A percentile compares a stretch with the other conserved stretches of the same genome.
phyloP scores from a whole-genome alignment of 1,284 basidiomycete genomes.

The Irpex sp. region DNA sequence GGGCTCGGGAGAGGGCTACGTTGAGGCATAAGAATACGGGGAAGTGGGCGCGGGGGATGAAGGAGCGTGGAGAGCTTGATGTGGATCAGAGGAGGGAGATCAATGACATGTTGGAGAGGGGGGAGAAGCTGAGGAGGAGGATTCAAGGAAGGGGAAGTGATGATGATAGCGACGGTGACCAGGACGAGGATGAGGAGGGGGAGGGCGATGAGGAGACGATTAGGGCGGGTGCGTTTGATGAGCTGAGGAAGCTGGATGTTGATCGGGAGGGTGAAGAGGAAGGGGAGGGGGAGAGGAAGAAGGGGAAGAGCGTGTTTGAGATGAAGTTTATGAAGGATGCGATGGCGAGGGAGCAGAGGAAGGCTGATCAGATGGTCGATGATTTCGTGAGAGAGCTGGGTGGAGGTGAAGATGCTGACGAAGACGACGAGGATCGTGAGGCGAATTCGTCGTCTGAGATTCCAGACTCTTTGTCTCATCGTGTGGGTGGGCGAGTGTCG shows the following conservation, averaged over 20 bases:
- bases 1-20: slow-evolving; percentile 84
- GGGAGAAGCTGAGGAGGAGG: slow-evolving; percentile 56
- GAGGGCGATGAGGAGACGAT: slow-evolving; percentile 38
- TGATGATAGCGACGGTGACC: slow-evolving; percentile 40
- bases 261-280: slow-evolving; percentile 33
- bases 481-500: slow-evolving; percentile 53
- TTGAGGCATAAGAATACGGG: slow-evolving; percentile 79
- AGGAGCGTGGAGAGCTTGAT: slow-evolving; percentile 55
- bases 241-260: slow-evolving; percentile 45
- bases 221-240: slow-evolving; percentile 67
- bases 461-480: slow-evolving; percentile 34
- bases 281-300: slow-evolving; percentile 30
- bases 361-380: slow-evolving; percentile 56
- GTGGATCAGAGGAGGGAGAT: slow-evolving; percentile 67
- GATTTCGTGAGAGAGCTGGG: slow-evolving; percentile 70
- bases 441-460: slow-evolving; percentile 28
- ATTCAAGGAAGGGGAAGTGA: slow-evolving; percentile 66
- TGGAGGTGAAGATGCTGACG: slow-evolving; percentile 12
- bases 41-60: slow-evolving; percentile 75
- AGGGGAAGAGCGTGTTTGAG: slow-evolving; percentile 68
- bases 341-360: slow-evolving; percentile 58
- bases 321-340: slow-evolving; percentile 98
- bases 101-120: slow-evolving; percentile 72
- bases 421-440: slow-evolving; percentile 28
- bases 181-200: slow-evolving; percentile 41